Percentiles rank a stretch among this genome's conserved stretches.
phyloP scores from a whole-genome alignment of 73 alveolate genomes.

The Tetrahymena malaccensis region DNA sequence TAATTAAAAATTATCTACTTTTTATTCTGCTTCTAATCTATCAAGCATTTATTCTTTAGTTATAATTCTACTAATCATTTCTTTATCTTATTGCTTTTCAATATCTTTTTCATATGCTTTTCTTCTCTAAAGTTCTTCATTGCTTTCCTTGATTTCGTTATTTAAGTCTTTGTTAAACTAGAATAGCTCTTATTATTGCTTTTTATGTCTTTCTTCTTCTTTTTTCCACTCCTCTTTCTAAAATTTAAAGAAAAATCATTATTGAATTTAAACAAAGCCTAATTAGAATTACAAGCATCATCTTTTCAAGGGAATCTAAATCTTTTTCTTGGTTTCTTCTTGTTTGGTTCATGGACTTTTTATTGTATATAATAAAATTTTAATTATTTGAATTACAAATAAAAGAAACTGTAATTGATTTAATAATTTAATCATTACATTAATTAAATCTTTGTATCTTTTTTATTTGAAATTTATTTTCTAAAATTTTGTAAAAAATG shows the following conservation, averaged over 20 bases:
- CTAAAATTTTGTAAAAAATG: neutral
- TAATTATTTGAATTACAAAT: neutral
- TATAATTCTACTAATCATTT: neutral
- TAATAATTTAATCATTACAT: neutral
- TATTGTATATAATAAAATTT: neutral
- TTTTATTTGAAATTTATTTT: neutral
- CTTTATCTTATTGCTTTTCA: neutral
- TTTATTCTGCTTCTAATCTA: neutral
- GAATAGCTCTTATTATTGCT: neutral
- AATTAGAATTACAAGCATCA: neutral
- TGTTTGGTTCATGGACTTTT: constrained; percentile 1
- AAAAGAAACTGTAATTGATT: neutral
- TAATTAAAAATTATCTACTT: neutral
- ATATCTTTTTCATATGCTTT: neutral
- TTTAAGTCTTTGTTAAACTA: neutral
- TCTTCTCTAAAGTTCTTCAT: neutral
- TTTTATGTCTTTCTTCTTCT: constrained; percentile 34
- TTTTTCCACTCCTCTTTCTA: constrained; percentile 31
- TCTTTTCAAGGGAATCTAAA: constrained; percentile 1
- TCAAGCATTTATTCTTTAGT: neutral
- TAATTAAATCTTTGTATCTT: neutral
- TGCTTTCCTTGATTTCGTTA: neutral
- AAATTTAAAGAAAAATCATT: neutral
- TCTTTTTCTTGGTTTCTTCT: constrained; percentile 1
- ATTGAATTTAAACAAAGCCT: neutral